These are phyloP conservation scores for Bocquillonia castaneifolia DNA, from an alignment of 441 rosid species.

Conservation along the genomic window DNA sequence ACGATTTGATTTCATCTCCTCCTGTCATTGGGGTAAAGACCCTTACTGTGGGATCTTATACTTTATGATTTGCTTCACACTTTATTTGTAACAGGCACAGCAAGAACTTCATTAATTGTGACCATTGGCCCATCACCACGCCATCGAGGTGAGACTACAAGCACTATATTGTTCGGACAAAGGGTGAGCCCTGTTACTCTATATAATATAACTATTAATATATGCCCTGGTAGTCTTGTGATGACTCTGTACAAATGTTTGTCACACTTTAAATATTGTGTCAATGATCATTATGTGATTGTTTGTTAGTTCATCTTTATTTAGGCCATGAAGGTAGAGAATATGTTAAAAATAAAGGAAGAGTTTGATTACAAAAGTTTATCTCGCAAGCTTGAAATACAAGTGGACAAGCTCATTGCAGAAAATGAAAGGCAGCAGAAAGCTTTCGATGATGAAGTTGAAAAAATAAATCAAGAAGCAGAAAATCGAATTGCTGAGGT, in stretches of 20 bases:
- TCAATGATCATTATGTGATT: slow-evolving; percentile 3
- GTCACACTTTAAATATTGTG: background rate
- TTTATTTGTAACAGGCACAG: slow-evolving; percentile 61
- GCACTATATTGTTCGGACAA: slow-evolving; percentile 98
- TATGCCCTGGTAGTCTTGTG: background rate
- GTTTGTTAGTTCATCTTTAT: slow-evolving; percentile 15
- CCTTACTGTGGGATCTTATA: background rate
- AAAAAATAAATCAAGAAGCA: slow-evolving; percentile 72
- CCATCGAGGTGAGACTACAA: slow-evolving; percentile 96
- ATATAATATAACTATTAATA: background rate
- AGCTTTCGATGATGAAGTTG: slow-evolving; percentile 77
- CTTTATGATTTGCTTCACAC: slow-evolving; percentile 7
- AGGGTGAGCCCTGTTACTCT: slow-evolving; percentile 47
- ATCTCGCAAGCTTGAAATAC: slow-evolving; percentile 86
- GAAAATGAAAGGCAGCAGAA: slow-evolving; percentile 95
- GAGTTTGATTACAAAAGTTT: slow-evolving; percentile 98
- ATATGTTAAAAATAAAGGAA: slow-evolving; percentile 96
- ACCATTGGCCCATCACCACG: slow-evolving; percentile 98
- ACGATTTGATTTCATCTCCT: background rate
- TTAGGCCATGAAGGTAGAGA: slow-evolving; percentile 99
- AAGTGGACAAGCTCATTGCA: slow-evolving; percentile 82
- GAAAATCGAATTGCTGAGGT: slow-evolving; percentile 66
- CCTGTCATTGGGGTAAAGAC: background rate
- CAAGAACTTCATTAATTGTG: slow-evolving; percentile 90
- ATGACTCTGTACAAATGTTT: background rate